Evolutionary conservation across 2,329 filamentous ascomycete species (phyloP).

Genomic region (Fusarium oligoseptatum): DNA sequence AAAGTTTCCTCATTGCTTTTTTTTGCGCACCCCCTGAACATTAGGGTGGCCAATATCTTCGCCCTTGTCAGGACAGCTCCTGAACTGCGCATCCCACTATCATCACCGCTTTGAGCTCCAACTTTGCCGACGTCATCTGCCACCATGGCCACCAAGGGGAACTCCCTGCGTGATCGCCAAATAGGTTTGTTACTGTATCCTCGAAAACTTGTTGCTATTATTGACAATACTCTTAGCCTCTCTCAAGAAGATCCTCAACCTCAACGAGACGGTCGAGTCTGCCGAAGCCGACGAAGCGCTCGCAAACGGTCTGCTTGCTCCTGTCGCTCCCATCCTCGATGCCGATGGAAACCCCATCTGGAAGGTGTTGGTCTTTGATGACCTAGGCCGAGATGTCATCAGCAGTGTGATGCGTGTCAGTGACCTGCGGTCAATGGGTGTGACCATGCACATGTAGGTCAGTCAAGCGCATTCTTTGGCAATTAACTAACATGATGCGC

Average conservation of each 20-base stretch:
- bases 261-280: conserved; percentile 80
- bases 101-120: conserved; percentile 27
- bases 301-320: conserved; percentile 74
- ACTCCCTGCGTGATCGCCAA: conserved; percentile 64
- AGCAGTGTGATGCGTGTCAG: conserved; percentile 95
- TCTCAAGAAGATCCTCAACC: conserved; percentile 94
- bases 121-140: conserved; percentile 41
- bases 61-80: conserved; percentile 19
- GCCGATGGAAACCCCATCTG: conserved; percentile 93
- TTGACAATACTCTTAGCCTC: conserved; percentile 70
- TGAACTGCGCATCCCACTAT: conserved; percentile 44
- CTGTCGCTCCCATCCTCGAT: conserved; percentile 84
- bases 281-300: conserved; percentile 73
- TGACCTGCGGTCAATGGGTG: conserved; percentile 92
- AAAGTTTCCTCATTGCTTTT: neutral
- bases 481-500: conserved; percentile 38
- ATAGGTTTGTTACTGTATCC: conserved; percentile 53
- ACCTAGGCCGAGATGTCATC: conserved; percentile 91
- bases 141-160: conserved; percentile 62
- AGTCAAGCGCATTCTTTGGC: neutral
- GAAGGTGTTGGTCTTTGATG: conserved; percentile 98
- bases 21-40: neutral
- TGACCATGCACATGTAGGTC: conserved; percentile 91
- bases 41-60: conserved; percentile 3
- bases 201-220: neutral